Evolutionary conservation across 2,329 filamentous ascomycete genomes (phyloP), one percentile per base, ranked within the genome.

Genomic region (Aspergillus transmontanensis): DNA sequence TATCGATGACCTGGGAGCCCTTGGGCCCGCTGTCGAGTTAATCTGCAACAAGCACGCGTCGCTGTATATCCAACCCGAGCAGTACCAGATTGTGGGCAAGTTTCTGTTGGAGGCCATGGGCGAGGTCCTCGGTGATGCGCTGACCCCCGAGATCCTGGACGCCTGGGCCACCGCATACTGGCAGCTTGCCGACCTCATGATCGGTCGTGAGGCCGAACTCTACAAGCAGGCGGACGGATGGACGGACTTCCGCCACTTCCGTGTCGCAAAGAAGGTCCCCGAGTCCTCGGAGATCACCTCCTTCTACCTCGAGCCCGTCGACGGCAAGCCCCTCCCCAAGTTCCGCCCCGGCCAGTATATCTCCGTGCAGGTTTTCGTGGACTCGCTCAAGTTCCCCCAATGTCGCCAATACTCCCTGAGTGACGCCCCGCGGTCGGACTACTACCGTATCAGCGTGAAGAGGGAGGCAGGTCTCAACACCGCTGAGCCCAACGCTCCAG

Each of bases 11-110:
- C 83, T 92, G 0, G 84, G 83, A 54, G 85, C 81, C 23, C 82
- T 93, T 5, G 75, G 75, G 14, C 82, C 85, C 0, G 81, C 84
- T 0, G 76, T 87, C 16, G 88, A 92, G 75, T 85, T 89, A 70
- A 93, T 94, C 67, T 90, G 88, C 75, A 86, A 92, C 75, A 93
- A 92, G 77, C 90, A 93, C 75, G 90, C 86, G 63, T 90, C 87
- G 0, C 82, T 93, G 1, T 87, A 86, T 69, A 87, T 93, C 72
- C 81, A 81, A 60, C 85, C 90, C 0, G 87, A 90, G 45, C 87
- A 92, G 66, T 93, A 93, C 76, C 82, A 84, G 39, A 85, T 92
- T 50, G 89, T 93, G 3, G 90, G 88, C 60, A 86, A 86, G 71
- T 87, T 90, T 72, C 83, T 93, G 14, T 82, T 93, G 50, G 82